Conservation (phyloP, 805 yeast genomes). For the Nakazawaea laoshanensis region DNA sequence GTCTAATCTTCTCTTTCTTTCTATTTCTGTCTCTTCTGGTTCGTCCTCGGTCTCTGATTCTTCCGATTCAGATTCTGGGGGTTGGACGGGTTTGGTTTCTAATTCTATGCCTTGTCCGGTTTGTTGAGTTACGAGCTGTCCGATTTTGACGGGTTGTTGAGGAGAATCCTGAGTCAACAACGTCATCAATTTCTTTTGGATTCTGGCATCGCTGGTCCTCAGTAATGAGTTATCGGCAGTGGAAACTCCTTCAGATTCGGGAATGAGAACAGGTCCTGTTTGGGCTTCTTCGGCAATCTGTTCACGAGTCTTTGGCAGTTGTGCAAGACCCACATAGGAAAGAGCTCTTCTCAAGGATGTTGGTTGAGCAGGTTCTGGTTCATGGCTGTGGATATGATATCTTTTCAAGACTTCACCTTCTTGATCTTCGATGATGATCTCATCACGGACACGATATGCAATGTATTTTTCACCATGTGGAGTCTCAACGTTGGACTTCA, state of each 20-base stretch:
- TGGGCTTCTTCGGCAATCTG: slow-evolving; percentile 7
- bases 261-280: slow-evolving; percentile 2
- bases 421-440: slow-evolving; percentile 76
- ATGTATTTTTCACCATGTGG: too few species aligned
- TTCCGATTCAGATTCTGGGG: slow-evolving; percentile 11
- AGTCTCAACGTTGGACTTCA: too few species aligned
- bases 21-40: slow-evolving; percentile 17
- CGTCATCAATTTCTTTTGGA: slow-evolving; percentile 5
- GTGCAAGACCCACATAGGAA: slow-evolving; percentile 18
- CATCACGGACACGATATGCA: slow-evolving; percentile 76
- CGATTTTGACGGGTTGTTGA: slow-evolving; percentile 15
- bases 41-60: slow-evolving; percentile 9
- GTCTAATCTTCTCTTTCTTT: slow-evolving; percentile 21
- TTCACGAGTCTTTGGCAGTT: slow-evolving; percentile 6
- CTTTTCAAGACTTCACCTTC: slow-evolving; percentile 89
- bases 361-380: slow-evolving; percentile 2
- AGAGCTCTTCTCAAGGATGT: slow-evolving; percentile 14
- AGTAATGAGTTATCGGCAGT: slow-evolving; percentile 6
- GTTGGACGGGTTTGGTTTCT: not conserved
- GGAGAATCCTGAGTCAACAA: slow-evolving; percentile 2
- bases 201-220: slow-evolving; percentile 6
- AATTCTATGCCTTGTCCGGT: slow-evolving; percentile 6
- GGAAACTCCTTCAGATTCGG: slow-evolving; percentile 3
- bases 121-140: slow-evolving; percentile 16
- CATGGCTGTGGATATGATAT: slow-evolving; percentile 62